Evolutionary conservation across 257 asterid species (phyloP).

Genomic region (Ehretia macrophylla): DNA sequence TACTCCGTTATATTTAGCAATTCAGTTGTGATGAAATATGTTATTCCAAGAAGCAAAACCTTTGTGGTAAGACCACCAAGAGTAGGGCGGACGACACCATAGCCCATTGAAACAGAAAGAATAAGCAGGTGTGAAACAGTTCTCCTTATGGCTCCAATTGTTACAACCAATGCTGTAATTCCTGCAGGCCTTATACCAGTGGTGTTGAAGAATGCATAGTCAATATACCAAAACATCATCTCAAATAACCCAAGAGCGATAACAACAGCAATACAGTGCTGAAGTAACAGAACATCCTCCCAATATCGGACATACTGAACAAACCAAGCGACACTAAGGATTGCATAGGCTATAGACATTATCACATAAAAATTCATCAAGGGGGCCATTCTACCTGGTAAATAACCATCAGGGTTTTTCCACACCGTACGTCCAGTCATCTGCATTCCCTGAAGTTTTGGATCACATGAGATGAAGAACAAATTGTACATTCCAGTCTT

Average conservation of each 20-base stretch:
- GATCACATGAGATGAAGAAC: conserved; percentile 93
- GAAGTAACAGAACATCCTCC: conserved; percentile 81
- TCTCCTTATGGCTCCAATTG: conserved; percentile 72
- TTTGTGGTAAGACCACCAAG: conserved; percentile 95
- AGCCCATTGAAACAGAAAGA: conserved; percentile 95
- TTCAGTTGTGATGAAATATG: conserved; percentile 81
- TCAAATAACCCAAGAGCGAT: conserved; percentile 90
- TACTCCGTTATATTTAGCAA: conserved; percentile 77
- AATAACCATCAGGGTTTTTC: conserved; percentile 91
- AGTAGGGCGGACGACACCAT: conserved; percentile 96
- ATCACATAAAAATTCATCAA: conserved; percentile 70
- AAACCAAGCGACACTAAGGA: conserved; percentile 75
- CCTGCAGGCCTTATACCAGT: conserved; percentile 91
- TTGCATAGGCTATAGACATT: conserved; percentile 70
- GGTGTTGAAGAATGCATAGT: conserved; percentile 78
- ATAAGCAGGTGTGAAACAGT: conserved; percentile 81
- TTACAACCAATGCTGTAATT: conserved; percentile 88
- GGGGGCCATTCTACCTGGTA: conserved; percentile 99
- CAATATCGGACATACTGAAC: conserved; percentile 74
- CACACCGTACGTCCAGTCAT: conserved; percentile 86
- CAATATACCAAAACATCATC: conserved; percentile 92
- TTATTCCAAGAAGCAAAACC: conserved; percentile 78
- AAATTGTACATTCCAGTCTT: conserved; percentile 94
- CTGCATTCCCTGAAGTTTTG: conserved; percentile 71
- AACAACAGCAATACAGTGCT: conserved; percentile 84